phyloP scores from a whole-genome alignment of 2,329 filamentous ascomycete species.

The Mycosphaerella sp. region DNA sequence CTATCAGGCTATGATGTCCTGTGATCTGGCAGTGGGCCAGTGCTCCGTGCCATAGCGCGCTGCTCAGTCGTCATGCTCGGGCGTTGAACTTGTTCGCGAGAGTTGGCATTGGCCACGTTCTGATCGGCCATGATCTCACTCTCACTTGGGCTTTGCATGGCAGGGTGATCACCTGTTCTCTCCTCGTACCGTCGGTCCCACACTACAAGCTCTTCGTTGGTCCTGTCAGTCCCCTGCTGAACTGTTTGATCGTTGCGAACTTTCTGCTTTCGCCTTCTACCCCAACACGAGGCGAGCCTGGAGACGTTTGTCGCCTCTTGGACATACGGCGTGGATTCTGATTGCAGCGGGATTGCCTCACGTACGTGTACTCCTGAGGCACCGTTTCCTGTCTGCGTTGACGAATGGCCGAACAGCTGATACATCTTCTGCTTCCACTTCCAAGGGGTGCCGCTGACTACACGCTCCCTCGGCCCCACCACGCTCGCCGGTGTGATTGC shows the following conservation, averaged over 20 bases:
- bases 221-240: background rate
- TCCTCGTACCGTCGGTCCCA: background rate
- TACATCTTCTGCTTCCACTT: background rate
- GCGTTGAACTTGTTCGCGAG: background rate
- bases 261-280: background rate
- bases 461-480: background rate
- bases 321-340: background rate
- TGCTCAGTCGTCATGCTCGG: too few species aligned
- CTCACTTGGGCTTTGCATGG: background rate
- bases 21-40: too few species aligned
- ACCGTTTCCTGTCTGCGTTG: background rate
- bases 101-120: background rate
- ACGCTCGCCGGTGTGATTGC: background rate
- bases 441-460: background rate
- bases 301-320: background rate
- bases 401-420: background rate
- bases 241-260: background rate
- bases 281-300: background rate
- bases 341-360: background rate
- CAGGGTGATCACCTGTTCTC: background rate
- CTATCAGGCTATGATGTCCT: too few species aligned
- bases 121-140: background rate
- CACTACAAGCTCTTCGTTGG: background rate
- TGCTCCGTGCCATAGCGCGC: too few species aligned
- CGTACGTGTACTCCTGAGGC: background rate